These are phyloP conservation scores for Pelargonium myrrhifolium DNA, from an alignment of 441 rosid genomes.

Conservation along the genomic window DNA sequence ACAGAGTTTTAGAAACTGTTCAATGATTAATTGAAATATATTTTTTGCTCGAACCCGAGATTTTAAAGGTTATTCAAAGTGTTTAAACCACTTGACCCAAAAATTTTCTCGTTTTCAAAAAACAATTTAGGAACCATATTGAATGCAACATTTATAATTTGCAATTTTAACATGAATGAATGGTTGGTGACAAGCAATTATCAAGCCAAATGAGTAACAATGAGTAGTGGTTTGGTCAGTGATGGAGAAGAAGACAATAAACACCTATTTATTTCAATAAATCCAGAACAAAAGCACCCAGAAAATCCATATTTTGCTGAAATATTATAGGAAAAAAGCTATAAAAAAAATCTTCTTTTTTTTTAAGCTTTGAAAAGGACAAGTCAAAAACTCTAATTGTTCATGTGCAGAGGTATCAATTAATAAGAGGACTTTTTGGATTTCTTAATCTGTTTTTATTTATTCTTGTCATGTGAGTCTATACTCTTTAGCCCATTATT, in stretches of 20 bases:
- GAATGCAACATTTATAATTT: not conserved
- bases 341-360: too few species aligned
- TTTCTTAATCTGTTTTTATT: not conserved
- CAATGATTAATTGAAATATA: too few species aligned
- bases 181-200: conserved; percentile 1
- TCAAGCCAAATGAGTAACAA: not conserved
- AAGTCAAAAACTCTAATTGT: not conserved
- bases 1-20: too few species aligned
- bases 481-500: not conserved
- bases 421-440: not conserved
- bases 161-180: not conserved
- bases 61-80: too few species aligned
- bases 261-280: too few species aligned
- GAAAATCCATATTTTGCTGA: too few species aligned
- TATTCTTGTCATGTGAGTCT: not conserved
- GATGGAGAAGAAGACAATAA: not conserved
- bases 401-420: not conserved
- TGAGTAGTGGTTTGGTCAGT: not conserved
- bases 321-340: too few species aligned
- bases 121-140: not conserved
- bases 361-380: too few species aligned
- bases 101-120: too few species aligned
- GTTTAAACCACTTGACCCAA: too few species aligned
- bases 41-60: too few species aligned
- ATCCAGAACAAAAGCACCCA: too few species aligned